phyloP scores from a whole-genome alignment of 495 filamentous ascomycete species.

The Cercophora scortea region DNA sequence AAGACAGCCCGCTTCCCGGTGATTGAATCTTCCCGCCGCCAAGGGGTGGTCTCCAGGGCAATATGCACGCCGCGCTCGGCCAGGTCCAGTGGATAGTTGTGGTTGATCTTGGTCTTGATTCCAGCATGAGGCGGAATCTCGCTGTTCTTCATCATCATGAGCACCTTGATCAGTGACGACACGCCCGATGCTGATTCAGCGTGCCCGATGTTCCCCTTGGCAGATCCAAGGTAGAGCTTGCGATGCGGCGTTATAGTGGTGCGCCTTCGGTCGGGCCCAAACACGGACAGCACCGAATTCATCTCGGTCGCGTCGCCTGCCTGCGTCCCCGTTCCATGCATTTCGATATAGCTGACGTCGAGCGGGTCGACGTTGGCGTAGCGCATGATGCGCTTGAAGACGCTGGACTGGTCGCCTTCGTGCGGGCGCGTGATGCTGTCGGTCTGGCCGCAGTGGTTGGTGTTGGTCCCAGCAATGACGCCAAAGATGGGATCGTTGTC shows the following conservation, averaged over 20 bases:
- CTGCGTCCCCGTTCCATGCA: conserved; percentile 86
- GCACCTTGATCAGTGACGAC: conserved; percentile 71
- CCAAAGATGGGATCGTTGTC: conserved; percentile 68
- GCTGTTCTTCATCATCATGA: conserved; percentile 82
- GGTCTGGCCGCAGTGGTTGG: conserved; percentile 70
- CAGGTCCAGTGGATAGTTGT: conserved; percentile 68
- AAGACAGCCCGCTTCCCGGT: conserved; percentile 44
- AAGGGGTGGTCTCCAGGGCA: conserved; percentile 51
- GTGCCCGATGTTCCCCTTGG: conserved; percentile 87
- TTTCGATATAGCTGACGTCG: conserved; percentile 75
- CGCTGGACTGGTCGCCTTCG: conserved; percentile 57
- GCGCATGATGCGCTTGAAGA: conserved; percentile 64
- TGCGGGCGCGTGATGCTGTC: conserved; percentile 79
- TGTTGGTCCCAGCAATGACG: conserved; percentile 57
- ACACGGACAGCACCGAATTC: conserved; percentile 68
- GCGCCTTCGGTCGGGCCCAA: conserved; percentile 66
- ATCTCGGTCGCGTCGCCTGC: conserved; percentile 77
- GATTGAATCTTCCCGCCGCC: conserved; percentile 50
- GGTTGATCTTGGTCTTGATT: conserved; percentile 77
- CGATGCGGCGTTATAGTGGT: conserved; percentile 51
- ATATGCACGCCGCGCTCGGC: conserved; percentile 66
- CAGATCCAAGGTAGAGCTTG: conserved; percentile 63
- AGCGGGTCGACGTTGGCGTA: conserved; percentile 63
- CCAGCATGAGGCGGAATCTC: conserved; percentile 79
- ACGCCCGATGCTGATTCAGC: conserved; percentile 84